phyloP scores from a whole-genome alignment of 116 monocot species.

The Iris pallida region DNA sequence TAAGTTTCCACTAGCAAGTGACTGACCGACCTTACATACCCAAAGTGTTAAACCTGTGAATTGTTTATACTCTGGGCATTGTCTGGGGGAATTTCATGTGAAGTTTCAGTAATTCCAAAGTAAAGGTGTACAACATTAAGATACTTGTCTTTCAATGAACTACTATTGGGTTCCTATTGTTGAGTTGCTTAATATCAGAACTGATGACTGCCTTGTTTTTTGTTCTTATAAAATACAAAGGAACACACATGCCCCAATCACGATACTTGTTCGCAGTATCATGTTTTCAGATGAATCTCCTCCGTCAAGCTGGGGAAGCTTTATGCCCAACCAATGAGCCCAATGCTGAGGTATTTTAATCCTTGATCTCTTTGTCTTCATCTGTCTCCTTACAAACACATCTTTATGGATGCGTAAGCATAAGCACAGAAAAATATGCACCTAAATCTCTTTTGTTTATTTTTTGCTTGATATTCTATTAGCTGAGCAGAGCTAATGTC shows the following conservation, averaged over 20 bases:
- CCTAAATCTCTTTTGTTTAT: neutral
- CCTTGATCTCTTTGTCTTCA: constrained; percentile 1
- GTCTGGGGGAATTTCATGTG: too few relatives aligned
- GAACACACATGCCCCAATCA: constrained; percentile 70
- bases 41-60: too few relatives aligned
- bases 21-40: too few relatives aligned
- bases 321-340: constrained; percentile 65
- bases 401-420: neutral
- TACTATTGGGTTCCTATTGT: too few relatives aligned
- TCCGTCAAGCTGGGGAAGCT: constrained; percentile 78
- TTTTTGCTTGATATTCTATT: neutral
- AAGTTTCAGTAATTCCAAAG: too few relatives aligned
- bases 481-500: too few relatives aligned
- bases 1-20: too few relatives aligned
- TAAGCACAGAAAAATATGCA: too few relatives aligned
- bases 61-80: too few relatives aligned
- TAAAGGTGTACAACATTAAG: too few relatives aligned
- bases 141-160: too few relatives aligned
- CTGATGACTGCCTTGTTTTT: constrained; percentile 1
- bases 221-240: constrained; percentile 30
- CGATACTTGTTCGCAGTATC: constrained; percentile 89
- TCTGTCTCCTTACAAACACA: neutral
- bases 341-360: constrained; percentile 63
- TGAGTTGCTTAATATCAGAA: neutral
- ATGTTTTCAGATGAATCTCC: constrained; percentile 91